A percentile compares a stretch with the other conserved stretches of the same genome.
Evolutionary conservation across 192 early-diverging fungal genomes (phyloP).

Genomic region (Physocladia obscura): DNA sequence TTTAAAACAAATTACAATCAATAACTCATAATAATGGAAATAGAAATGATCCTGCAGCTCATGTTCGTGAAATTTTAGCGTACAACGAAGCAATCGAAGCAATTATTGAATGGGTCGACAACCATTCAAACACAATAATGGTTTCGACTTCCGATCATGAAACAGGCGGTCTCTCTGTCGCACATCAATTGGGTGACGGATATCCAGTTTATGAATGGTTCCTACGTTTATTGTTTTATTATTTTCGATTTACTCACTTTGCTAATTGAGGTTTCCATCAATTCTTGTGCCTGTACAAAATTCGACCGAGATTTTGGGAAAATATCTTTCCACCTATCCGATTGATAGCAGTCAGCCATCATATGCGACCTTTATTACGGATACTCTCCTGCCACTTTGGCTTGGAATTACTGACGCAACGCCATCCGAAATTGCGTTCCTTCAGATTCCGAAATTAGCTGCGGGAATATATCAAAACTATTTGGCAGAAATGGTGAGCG

Average conservation of each 20-base stretch:
- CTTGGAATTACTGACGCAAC: slow-evolving; percentile 73
- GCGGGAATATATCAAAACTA: slow-evolving; percentile 42
- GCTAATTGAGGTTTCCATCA: slow-evolving; percentile 67
- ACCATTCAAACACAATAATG: slow-evolving; percentile 78
- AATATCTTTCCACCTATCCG: slow-evolving; percentile 13
- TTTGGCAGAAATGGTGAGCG: slow-evolving; percentile 44
- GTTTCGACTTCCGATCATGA: slow-evolving; percentile 93
- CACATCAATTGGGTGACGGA: slow-evolving; percentile 58
- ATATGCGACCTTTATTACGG: slow-evolving; percentile 38
- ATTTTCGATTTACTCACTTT: no score
- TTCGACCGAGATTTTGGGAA: slow-evolving; percentile 57
- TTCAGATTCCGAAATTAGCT: slow-evolving; percentile 37
- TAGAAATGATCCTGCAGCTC: slow-evolving; percentile 89
- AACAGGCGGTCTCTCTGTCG: slow-evolving; percentile 90
- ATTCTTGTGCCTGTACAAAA: slow-evolving; percentile 66
- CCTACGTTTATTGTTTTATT: no score
- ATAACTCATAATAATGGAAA: background rate
- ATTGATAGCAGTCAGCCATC: background rate
- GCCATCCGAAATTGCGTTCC: slow-evolving; percentile 40
- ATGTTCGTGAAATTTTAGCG: slow-evolving; percentile 87
- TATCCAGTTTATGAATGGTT: slow-evolving; percentile 84
- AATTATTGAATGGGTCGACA: slow-evolving; percentile 76
- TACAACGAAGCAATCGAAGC: slow-evolving; percentile 77
- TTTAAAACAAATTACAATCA: background rate
- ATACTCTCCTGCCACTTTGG: slow-evolving; percentile 63